Percentiles rank a stretch among this genome's conserved stretches.
phyloP scores from a whole-genome alignment of 306 rosid genomes.

The Ammopiptanthus mongolicus region DNA sequence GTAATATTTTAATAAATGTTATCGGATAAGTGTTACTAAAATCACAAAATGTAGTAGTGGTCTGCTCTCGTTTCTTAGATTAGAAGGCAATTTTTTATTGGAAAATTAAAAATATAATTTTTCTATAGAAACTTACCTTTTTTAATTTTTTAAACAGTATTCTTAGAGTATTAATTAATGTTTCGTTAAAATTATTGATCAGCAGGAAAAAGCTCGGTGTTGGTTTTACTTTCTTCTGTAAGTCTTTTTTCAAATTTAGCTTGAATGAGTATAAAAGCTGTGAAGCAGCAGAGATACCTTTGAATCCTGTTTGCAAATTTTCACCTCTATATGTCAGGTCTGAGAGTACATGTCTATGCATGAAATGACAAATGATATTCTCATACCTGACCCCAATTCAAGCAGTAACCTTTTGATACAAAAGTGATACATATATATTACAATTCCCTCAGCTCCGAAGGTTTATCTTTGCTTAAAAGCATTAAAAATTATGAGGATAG shows the following conservation, averaged over 20 bases:
- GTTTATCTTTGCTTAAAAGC: slow-evolving; percentile 11
- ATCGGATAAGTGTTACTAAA: too few species aligned
- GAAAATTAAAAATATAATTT: too few species aligned
- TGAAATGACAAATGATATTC: slow-evolving; percentile 29
- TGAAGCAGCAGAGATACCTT: slow-evolving; percentile 11
- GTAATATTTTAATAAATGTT: too few species aligned
- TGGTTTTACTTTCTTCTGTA: background rate
- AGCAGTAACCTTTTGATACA: background rate
- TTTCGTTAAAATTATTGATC: background rate
- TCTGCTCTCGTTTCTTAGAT: too few species aligned
- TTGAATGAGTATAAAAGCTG: slow-evolving; percentile 5
- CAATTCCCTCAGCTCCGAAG: slow-evolving; percentile 6
- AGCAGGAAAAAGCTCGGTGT: background rate
- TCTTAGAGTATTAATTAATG: too few species aligned
- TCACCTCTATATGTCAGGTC: slow-evolving; percentile 30
- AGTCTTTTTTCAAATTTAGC: background rate
- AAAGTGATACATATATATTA: background rate
- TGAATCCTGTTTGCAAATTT: slow-evolving; percentile 31
- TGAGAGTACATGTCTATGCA: slow-evolving; percentile 30
- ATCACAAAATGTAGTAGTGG: too few species aligned
- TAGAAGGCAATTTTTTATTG: too few species aligned
- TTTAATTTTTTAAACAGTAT: too few species aligned
- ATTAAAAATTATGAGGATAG: slow-evolving; percentile 1
- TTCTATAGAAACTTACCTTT: too few species aligned
- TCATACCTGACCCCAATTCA: background rate